phyloP scores from a whole-genome alignment of 352 stramenopile species.

The Phytophthora pisi region DNA sequence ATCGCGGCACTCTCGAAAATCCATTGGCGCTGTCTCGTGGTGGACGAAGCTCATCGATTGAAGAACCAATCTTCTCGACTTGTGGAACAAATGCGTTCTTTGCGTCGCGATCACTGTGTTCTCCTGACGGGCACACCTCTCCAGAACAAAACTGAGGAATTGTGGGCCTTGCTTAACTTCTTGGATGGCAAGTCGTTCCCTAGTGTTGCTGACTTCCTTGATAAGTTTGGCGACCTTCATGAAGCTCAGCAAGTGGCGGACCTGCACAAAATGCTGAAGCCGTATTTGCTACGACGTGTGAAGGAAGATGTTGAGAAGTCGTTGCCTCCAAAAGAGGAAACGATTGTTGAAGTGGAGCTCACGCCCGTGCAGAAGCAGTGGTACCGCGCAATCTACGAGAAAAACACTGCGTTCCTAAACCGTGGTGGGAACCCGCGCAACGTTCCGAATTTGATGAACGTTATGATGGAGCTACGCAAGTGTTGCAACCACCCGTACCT shows the following conservation, averaged over 20 bases:
- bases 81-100: constrained; percentile 84
- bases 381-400: constrained; percentile 96
- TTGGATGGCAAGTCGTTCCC: constrained; percentile 95
- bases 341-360: constrained; percentile 91
- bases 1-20: constrained; percentile 95
- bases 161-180: constrained; percentile 99
- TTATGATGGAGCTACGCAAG: constrained; percentile 93
- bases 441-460: constrained; percentile 91
- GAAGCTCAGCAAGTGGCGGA: constrained; percentile 89
- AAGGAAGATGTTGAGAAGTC: constrained; percentile 93
- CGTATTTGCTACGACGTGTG: constrained; percentile 87
- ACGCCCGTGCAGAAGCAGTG: constrained; percentile 91
- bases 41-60: constrained; percentile 90
- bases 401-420: constrained; percentile 93
- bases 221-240: constrained; percentile 90
- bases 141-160: constrained; percentile 99
- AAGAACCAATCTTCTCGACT: constrained; percentile 89
- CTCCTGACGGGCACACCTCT: constrained; percentile 87
- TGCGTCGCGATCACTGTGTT: constrained; percentile 84
- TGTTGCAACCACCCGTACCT: constrained; percentile 93
- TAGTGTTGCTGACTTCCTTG: constrained; percentile 93
- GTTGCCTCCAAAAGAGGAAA: constrained; percentile 89
- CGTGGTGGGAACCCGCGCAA: constrained; percentile 82
- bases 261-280: constrained; percentile 91
- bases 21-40: constrained; percentile 88